Evolutionary conservation across 306 rosid genomes (phyloP), one percentile per base, ranked within the genome.

Genomic region (Gastrolobium villosum): DNA sequence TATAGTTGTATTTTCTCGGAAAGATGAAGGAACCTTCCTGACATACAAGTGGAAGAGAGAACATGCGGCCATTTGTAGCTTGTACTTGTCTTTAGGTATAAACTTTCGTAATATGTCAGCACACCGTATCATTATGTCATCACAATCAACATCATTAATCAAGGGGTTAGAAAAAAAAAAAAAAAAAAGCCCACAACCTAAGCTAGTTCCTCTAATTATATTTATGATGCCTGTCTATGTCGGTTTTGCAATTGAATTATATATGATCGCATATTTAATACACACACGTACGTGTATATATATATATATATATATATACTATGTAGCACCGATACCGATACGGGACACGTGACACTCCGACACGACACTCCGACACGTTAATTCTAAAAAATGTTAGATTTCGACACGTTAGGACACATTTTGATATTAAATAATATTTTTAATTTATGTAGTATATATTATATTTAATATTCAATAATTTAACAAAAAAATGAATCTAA

Each of bases 21-120:
- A 82, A 84, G 68, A 64, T 65, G 83, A 1, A 87, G 83, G 91
- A 87, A 87, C 81, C 84, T 84, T 91, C 91, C 62, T 72, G 64
- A 72, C 73, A 44, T 54, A 57, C 48, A 62, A 74, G 69, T 72
- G 50, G 37, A 76, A 69, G 31, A 57, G 86, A 56, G 86, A 87
- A 72, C 52, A n/a, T 82, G 79, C 26, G 26, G 0, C 43, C 74
- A 67, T 82, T 5, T 81, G 84, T 83, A 60, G 81, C 78, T 73
- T 76, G 37, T 79, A 55, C 65, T 82, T 86, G 74, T 86, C 84
- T 55, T 48, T 5, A 10, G 75, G 82, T 69, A 43, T 4, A 40
- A 49, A 10, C 64, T 63, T 59, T 72, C 2, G 48, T 63, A 71
- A 43, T 63, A 50, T 82, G 84, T 52, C 53, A 76, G 48, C 70